These are phyloP conservation scores for Arabidopsis arenosa DNA, from an alignment of 345 rosid species.

Conservation along the genomic window DNA sequence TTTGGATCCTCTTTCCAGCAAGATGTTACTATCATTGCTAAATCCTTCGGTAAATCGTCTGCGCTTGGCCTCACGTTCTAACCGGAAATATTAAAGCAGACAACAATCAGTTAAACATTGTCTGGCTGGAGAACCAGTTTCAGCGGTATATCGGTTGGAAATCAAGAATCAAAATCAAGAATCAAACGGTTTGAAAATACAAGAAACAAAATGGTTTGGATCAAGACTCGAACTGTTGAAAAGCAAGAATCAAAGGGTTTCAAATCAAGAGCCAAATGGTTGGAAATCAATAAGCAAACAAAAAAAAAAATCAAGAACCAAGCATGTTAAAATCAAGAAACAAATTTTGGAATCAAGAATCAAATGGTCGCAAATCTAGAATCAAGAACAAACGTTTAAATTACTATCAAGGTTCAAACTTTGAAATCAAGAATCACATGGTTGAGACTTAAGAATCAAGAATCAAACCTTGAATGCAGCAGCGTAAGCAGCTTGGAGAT, in stretches of 20 bases:
- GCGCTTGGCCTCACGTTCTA: slow-evolving; percentile 91
- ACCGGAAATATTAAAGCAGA: neutral
- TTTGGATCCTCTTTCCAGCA: slow-evolving; percentile 98
- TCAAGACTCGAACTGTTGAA: no score
- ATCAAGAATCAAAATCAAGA: neutral
- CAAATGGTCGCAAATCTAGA: no score
- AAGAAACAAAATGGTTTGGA: neutral
- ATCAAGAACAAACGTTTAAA: neutral
- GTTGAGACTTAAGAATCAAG: neutral
- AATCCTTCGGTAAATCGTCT: slow-evolving; percentile 74
- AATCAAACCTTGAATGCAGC: slow-evolving; percentile 89
- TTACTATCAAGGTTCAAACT: neutral
- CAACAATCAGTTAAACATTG: neutral
- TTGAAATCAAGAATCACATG: neutral
- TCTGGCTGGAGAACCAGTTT: no score
- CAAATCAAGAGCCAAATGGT: neutral
- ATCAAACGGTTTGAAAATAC: neutral
- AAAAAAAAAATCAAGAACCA: neutral
- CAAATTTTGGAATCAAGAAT: neutral
- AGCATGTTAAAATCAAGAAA: neutral
- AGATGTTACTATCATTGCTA: slow-evolving; percentile 79
- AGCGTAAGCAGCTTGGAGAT: slow-evolving; percentile 98
- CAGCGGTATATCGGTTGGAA: neutral
- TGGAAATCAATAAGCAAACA: no score
- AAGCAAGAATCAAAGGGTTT: no score